Evolutionary conservation across 768 basidiomycete genomes (phyloP).

Genomic region (Leccinum ochraceum): DNA sequence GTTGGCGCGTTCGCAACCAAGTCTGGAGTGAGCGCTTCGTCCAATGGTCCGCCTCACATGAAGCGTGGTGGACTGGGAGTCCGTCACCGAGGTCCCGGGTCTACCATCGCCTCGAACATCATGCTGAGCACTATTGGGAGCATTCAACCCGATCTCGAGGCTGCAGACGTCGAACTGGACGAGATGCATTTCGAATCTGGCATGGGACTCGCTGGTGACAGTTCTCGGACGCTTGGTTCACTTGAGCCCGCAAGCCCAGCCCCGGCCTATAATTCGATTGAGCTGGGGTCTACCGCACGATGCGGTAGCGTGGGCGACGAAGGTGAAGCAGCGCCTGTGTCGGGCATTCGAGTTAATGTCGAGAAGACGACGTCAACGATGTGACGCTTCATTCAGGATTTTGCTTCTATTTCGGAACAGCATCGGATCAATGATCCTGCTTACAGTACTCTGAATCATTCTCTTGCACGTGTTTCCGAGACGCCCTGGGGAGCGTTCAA

Average conservation of each 20-base stretch:
- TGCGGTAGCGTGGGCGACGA: slow-evolving; percentile 25
- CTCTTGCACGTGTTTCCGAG: slow-evolving; percentile 22
- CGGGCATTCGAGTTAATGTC: slow-evolving; percentile 60
- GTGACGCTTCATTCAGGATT: slow-evolving; percentile 26
- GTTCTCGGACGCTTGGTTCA: slow-evolving; percentile 34
- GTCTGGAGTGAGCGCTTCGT: slow-evolving; percentile 40
- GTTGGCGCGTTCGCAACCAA: slow-evolving; percentile 68
- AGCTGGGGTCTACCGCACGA: slow-evolving; percentile 32
- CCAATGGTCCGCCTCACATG: slow-evolving; percentile 23
- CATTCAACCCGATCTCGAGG: slow-evolving; percentile 53
- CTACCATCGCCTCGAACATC: slow-evolving; percentile 60
- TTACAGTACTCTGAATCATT: slow-evolving; percentile 18
- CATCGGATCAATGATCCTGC: slow-evolving; percentile 27
- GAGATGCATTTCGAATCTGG: slow-evolving; percentile 51
- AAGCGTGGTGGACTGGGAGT: slow-evolving; percentile 40
- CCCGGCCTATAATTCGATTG: slow-evolving; percentile 48
- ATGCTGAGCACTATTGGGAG: slow-evolving; percentile 65
- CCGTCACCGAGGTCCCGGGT: slow-evolving; percentile 52
- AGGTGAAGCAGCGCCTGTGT: slow-evolving; percentile 20
- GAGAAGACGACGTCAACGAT: slow-evolving; percentile 59
- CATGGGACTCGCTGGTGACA: slow-evolving; percentile 52
- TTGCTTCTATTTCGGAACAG: slow-evolving; percentile 25
- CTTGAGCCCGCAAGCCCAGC: slow-evolving; percentile 46
- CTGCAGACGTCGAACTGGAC: slow-evolving; percentile 57
- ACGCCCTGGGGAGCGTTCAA: slow-evolving; percentile 12